Evolutionary conservation across 2,329 filamentous ascomycete genomes (phyloP), one percentile per base, ranked within the genome.

Genomic region (Botrytis byssoidea): DNA sequence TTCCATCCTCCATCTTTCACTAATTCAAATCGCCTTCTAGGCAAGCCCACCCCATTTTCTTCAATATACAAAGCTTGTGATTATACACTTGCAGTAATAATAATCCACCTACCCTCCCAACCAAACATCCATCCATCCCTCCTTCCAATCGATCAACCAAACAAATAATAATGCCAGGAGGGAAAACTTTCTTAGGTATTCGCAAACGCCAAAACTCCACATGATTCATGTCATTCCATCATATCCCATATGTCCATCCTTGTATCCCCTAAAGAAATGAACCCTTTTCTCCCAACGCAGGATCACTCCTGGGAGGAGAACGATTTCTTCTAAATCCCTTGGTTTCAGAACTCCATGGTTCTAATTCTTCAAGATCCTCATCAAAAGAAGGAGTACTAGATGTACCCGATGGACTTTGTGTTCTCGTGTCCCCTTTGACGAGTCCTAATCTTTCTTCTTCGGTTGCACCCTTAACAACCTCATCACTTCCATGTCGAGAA

Each of bases 381-480:
- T 77, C 76, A 20, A 78, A 78, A 4, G 72, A 57, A 35, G 77
- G 77, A 8, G 74, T 16, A 1, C 67, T 66, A 18, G 77, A 75
- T 32, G 70, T 67, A 4, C 74, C 76, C 7, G 70, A 59, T 55
- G 70, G 70, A 44, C 70, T 72, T 46, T 67, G 35, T 3, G 77
- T 76, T 25, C 74, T 75, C 0, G 85, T 86, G 79, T 94, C 92
- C 40, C 92, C 92, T 77, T 91, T 92, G n/a, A 97, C 94, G 7
- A 97, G 87, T 0, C 94, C 94, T 10, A 95, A 82, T 29, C 89
- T 86, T 83, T 97, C 94, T 83, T 97, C 94, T 81, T 97, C 94
- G 0, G 92, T 95, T 2, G 88, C 88, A 63, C 85, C 85, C 77
- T 87, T 88, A 63, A 83, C 83, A 72, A 81, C 57, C 9, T 76